Evolutionary conservation across 768 basidiomycete species (phyloP).

Genomic region (Termitomyces sp.): DNA sequence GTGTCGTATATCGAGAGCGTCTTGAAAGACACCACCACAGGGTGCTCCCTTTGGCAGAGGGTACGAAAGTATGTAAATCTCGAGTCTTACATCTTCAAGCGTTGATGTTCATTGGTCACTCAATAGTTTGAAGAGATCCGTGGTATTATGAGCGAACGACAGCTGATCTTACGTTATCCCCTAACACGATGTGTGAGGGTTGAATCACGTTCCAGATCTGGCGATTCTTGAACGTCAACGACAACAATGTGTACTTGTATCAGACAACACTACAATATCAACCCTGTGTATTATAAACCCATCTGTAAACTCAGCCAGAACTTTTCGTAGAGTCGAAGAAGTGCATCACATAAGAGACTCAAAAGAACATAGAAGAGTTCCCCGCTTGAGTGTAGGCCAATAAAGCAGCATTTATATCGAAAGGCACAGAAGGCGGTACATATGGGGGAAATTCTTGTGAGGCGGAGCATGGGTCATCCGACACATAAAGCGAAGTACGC

Average conservation of each 20-base stretch:
- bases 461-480: not conserved
- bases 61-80: conserved; percentile 50
- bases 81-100: not conserved
- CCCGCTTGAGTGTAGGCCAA: not conserved
- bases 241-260: not conserved
- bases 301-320: not conserved
- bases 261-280: conserved; percentile 5
- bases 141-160: conserved; percentile 58
- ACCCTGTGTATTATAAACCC: conserved; percentile 4
- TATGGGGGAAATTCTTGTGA: conserved; percentile 3
- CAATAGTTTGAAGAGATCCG: conserved; percentile 69
- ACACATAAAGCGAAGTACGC: not conserved
- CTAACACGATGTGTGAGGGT: conserved; percentile 44
- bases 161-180: conserved; percentile 65
- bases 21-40: conserved; percentile 60
- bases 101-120: not conserved
- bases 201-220: conserved; percentile 37
- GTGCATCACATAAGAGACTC: not conserved
- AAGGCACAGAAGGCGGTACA: conserved; percentile 1
- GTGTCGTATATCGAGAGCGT: conserved; percentile 55
- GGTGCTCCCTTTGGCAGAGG: conserved; percentile 68
- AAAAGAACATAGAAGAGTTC: not conserved
- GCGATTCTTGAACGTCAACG: conserved; percentile 27
- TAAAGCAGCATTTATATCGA: conserved; percentile 12
- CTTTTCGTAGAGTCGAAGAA: not conserved